Evolutionary conservation across 164 flowering plant species (phyloP).

Genomic region (Piper longum): DNA sequence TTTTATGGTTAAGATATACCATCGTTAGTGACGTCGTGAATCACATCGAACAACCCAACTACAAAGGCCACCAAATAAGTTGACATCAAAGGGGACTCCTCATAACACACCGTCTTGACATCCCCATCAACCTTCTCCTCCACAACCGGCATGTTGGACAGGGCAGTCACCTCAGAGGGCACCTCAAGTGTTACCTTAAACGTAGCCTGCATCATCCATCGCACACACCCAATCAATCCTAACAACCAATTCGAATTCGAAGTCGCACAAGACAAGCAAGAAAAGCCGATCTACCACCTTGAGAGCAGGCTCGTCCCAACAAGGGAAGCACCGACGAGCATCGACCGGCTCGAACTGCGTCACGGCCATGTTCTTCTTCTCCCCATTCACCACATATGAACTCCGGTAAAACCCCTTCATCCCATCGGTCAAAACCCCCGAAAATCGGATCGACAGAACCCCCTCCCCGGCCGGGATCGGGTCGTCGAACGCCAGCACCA

Average conservation of each 20-base stretch:
- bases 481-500: constrained; percentile 33
- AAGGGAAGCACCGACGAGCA: constrained; percentile 94
- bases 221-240: background rate
- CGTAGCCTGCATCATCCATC: constrained; percentile 45
- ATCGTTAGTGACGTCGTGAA: constrained; percentile 73
- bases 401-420: constrained; percentile 94
- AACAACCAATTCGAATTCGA: background rate
- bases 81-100: constrained; percentile 92
- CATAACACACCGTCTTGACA: constrained; percentile 51
- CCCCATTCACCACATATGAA: constrained; percentile 47
- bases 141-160: constrained; percentile 85
- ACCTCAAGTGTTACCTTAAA: constrained; percentile 78
- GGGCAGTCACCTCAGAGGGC: constrained; percentile 70
- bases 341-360: constrained; percentile 95
- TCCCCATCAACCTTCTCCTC: constrained; percentile 56
- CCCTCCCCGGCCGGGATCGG: constrained; percentile 26
- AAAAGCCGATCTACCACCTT: constrained; percentile 38
- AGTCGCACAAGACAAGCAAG: background rate
- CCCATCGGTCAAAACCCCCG: constrained; percentile 60
- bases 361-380: constrained; percentile 94
- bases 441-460: constrained; percentile 25
- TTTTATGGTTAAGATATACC: constrained; percentile 27
- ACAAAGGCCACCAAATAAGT: constrained; percentile 93
- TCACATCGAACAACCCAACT: constrained; percentile 85
- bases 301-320: constrained; percentile 98